Conservation (phyloP, 495 filamentous ascomycete genomes). For the Neurospora sp. region DNA sequence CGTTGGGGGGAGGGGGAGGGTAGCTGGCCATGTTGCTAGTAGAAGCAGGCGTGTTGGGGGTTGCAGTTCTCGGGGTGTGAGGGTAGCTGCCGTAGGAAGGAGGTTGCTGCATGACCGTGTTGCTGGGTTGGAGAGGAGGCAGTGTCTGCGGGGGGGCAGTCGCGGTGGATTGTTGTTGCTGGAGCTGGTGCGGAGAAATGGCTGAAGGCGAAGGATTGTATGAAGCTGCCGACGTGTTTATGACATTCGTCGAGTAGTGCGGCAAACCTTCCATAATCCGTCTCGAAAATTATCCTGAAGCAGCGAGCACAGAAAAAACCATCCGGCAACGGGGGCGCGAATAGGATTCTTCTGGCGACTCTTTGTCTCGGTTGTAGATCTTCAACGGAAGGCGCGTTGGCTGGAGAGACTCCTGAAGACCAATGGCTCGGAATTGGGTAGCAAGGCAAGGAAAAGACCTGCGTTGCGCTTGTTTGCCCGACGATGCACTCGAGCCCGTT, state of each 20-base stretch:
- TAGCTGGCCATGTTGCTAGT: slow-evolving; percentile 51
- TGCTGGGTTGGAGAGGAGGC: slow-evolving; percentile 57
- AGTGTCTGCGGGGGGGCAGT: slow-evolving; percentile 55
- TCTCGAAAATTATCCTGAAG: slow-evolving; percentile 19
- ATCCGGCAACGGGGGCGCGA: slow-evolving; percentile 21
- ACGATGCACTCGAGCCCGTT: slow-evolving; percentile 2
- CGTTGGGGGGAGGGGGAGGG: slow-evolving; percentile 45
- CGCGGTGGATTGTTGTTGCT: slow-evolving; percentile 12
- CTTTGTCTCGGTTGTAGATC: neutral
- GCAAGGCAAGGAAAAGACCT: slow-evolving; percentile 7
- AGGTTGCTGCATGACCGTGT: slow-evolving; percentile 48
- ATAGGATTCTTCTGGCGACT: slow-evolving; percentile 14
- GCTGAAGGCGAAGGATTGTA: slow-evolving; percentile 23
- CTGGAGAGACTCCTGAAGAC: slow-evolving; percentile 4
- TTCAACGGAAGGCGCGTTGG: slow-evolving; percentile 3
- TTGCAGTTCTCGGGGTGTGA: slow-evolving; percentile 52
- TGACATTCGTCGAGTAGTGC: slow-evolving; percentile 26
- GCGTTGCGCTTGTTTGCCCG: slow-evolving; percentile 9
- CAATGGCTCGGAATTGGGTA: slow-evolving; percentile 8
- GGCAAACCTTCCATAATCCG: slow-evolving; percentile 32
- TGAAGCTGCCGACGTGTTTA: slow-evolving; percentile 27
- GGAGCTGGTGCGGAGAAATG: slow-evolving; percentile 17
- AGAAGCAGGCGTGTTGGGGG: slow-evolving; percentile 52
- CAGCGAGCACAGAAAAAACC: slow-evolving; percentile 18
- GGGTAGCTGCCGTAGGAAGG: slow-evolving; percentile 47